Evolutionary conservation across 306 rosid genomes (phyloP).

Genomic region (Sesbania bispinosa): DNA sequence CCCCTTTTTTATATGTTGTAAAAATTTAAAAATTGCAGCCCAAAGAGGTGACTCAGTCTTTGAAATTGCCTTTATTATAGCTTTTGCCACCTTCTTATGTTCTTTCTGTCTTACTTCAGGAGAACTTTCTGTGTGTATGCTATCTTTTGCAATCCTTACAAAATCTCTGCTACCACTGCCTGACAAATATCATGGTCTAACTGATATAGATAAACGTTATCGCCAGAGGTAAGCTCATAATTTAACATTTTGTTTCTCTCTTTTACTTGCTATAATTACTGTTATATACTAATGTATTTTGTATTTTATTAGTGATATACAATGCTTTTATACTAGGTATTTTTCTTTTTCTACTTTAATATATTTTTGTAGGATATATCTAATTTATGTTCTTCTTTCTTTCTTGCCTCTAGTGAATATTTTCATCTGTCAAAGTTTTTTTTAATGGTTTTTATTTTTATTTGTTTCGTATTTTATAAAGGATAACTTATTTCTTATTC

Average conservation of each 20-base stretch:
- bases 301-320: not conserved
- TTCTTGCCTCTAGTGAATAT: not conserved
- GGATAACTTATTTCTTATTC: not conserved
- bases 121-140: slow-evolving; percentile 81
- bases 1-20: not conserved
- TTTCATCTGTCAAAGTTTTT: not conserved
- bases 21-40: not conserved
- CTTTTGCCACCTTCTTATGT: not conserved
- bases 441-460: not conserved
- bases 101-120: slow-evolving; percentile 50
- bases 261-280: not conserved
- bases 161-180: slow-evolving; percentile 96
- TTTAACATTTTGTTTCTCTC: not conserved
- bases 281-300: not conserved
- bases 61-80: not conserved
- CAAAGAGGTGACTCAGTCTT: not conserved
- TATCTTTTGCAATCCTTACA: slow-evolving; percentile 76
- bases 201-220: slow-evolving; percentile 89
- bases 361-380: not conserved
- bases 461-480: slow-evolving; percentile 6
- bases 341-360: not conserved
- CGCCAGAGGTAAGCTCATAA: slow-evolving; percentile 67
- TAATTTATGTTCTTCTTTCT: not conserved
- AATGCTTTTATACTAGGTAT: not conserved
- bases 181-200: slow-evolving; percentile 93